A percentile compares a stretch with the other conserved stretches of the same genome.
Evolutionary conservation across 2,329 filamentous ascomycete genomes (phyloP).

Genomic region (Polytolypa hystricis): DNA sequence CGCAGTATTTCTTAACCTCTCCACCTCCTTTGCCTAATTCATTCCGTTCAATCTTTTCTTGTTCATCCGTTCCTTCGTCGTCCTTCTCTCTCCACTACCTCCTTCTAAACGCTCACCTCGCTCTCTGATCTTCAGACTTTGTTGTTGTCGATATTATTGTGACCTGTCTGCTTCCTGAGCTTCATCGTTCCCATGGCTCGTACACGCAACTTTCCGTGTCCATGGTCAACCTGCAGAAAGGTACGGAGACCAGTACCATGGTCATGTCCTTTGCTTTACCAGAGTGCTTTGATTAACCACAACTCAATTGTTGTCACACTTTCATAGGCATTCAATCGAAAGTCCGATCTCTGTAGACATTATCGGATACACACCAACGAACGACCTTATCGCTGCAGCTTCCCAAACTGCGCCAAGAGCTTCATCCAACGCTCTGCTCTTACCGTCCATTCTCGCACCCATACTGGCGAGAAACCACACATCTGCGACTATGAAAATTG

Average conservation of each 20-base stretch:
- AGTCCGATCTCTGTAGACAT: slow-evolving; percentile 37
- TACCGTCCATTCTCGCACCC: slow-evolving; percentile 35
- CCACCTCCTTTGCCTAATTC: not conserved
- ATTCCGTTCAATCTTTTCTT: not conserved
- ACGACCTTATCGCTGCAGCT: slow-evolving; percentile 36
- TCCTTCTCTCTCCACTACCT: not conserved
- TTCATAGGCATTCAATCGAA: slow-evolving; percentile 38
- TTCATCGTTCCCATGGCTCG: slow-evolving; percentile 23
- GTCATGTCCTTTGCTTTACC: too few relatives aligned
- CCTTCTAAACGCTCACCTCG: not conserved
- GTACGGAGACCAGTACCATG: slow-evolving; percentile 23
- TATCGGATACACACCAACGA: slow-evolving; percentile 39
- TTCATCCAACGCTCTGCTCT: slow-evolving; percentile 39
- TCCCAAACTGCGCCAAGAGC: slow-evolving; percentile 36
- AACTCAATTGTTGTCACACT: not conserved
- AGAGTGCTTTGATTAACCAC: slow-evolving; percentile 4
- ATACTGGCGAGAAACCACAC: slow-evolving; percentile 36
- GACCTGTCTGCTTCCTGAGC: not conserved
- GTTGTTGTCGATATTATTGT: not conserved
- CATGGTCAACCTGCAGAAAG: slow-evolving; percentile 35
- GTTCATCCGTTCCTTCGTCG: not conserved
- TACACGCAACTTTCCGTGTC: slow-evolving; percentile 34
- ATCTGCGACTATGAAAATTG: slow-evolving; percentile 33
- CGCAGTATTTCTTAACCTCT: slow-evolving; percentile 1
- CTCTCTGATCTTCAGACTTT: not conserved